Percentiles rank a stretch among this genome's conserved stretches.
Conservation (phyloP, 176 grass and related monocot genomes). For the Oryza rufipogon region DNA sequence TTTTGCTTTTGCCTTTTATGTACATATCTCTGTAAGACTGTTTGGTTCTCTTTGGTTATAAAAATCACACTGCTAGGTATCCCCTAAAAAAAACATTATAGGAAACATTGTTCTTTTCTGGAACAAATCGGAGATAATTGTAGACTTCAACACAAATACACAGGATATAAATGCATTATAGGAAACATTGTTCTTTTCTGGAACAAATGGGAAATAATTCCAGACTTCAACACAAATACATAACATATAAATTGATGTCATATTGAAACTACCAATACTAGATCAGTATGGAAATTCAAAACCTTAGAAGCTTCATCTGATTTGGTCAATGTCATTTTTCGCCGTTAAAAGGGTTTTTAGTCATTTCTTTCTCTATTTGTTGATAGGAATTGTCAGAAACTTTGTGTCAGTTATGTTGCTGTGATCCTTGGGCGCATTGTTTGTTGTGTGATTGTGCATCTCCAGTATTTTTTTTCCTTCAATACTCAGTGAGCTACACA, state of each 20-base stretch:
- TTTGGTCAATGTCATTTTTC: neutral
- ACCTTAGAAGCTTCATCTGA: neutral
- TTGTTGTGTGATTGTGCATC: constrained; percentile 5
- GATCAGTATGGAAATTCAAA: neutral
- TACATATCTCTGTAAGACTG: no score
- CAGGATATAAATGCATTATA: neutral
- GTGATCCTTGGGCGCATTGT: neutral
- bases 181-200: neutral
- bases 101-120: neutral
- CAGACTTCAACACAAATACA: neutral
- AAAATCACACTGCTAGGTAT: no score
- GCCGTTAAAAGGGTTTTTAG: neutral
- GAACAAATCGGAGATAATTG: neutral
- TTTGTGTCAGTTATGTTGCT: neutral
- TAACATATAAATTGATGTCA: neutral
- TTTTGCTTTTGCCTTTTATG: no score
- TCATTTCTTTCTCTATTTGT: neutral
- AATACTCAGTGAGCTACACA: neutral
- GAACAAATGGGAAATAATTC: neutral
- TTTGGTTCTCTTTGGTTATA: no score
- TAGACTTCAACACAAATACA: neutral
- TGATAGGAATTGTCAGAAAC: neutral
- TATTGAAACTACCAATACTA: neutral
- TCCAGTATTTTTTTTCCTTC: neutral
- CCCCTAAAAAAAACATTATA: neutral